These are phyloP conservation scores for Penicillium decumbens DNA, from an alignment of 2,329 filamentous ascomycete species.

Conservation along the genomic window DNA sequence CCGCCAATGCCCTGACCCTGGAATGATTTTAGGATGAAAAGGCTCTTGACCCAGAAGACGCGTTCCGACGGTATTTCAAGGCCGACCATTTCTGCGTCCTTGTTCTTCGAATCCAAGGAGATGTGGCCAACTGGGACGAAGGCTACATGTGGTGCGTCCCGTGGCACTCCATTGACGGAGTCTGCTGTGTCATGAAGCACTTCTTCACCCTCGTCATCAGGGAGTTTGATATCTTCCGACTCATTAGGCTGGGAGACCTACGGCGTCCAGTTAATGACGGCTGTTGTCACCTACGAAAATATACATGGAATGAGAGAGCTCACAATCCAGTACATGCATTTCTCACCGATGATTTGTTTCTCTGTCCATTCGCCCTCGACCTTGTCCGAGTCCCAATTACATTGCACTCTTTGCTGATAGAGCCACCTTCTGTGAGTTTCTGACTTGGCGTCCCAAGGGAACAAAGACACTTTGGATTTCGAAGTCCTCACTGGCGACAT, in stretches of 20 bases:
- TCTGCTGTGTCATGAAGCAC: conserved; percentile 10
- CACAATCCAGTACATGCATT: conserved; percentile 17
- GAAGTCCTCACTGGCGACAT: conserved; percentile 1
- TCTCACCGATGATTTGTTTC: conserved; percentile 9
- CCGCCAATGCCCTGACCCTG: conserved; percentile 12
- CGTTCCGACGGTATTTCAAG: conserved; percentile 6
- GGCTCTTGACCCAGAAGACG: conserved; percentile 14
- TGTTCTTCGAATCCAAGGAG: conserved; percentile 10
- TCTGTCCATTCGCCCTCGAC: conserved; percentile 9
- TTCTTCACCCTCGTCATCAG: background rate
- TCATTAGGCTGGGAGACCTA: conserved; percentile 6
- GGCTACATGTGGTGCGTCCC: conserved; percentile 1
- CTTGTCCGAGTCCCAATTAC: conserved; percentile 8
- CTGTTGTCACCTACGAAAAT: background rate
- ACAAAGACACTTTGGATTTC: conserved; percentile 5
- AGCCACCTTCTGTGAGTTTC: conserved; percentile 4
- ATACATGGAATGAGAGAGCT: background rate
- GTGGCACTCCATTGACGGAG: conserved; percentile 6
- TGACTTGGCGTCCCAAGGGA: conserved; percentile 20
- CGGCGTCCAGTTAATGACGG: background rate
- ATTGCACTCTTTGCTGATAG: conserved; percentile 4
- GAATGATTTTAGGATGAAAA: conserved; percentile 3
- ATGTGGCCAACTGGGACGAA: conserved; percentile 14
- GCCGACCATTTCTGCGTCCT: conserved; percentile 2
- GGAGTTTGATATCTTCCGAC: background rate